These are phyloP conservation scores for Tolypocladium endophyticum DNA, from an alignment of 2,329 filamentous ascomycete genomes.

Conservation along the genomic window DNA sequence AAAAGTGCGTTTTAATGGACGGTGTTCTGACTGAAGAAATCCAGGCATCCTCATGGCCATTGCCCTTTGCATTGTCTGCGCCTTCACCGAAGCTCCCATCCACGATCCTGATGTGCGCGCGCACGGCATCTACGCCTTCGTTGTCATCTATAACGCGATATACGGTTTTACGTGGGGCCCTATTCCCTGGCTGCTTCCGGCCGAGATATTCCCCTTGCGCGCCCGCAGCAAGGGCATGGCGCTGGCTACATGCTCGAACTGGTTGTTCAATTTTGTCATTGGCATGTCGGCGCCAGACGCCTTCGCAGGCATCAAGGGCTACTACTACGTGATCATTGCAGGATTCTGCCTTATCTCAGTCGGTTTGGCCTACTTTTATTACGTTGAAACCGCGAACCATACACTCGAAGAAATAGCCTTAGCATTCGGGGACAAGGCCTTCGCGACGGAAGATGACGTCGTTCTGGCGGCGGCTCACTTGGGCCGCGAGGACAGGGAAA, in stretches of 20 bases:
- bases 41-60: neutral
- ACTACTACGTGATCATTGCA: slow-evolving; percentile 30
- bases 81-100: neutral
- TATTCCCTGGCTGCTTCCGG: slow-evolving; percentile 23
- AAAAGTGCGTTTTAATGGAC: neutral
- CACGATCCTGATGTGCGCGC: neutral
- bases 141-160: neutral
- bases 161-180: slow-evolving; percentile 22
- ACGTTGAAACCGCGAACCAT: neutral
- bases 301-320: slow-evolving; percentile 28
- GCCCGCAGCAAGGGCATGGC: slow-evolving; percentile 28
- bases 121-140: neutral
- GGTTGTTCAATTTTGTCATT: slow-evolving; percentile 19
- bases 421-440: neutral
- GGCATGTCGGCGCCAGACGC: slow-evolving; percentile 29
- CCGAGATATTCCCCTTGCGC: slow-evolving; percentile 23
- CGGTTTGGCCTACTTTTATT: neutral
- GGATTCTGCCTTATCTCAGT: slow-evolving; percentile 21
- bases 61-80: neutral
- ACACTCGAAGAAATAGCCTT: neutral
- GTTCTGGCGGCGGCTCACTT: neutral
- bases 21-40: neutral
- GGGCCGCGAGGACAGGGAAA: neutral
- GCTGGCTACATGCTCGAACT: slow-evolving; percentile 25
- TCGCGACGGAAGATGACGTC: neutral